Base-by-base conservation (phyloP, 257 asterid species). In the Primulina huaijiensis region DNA sequence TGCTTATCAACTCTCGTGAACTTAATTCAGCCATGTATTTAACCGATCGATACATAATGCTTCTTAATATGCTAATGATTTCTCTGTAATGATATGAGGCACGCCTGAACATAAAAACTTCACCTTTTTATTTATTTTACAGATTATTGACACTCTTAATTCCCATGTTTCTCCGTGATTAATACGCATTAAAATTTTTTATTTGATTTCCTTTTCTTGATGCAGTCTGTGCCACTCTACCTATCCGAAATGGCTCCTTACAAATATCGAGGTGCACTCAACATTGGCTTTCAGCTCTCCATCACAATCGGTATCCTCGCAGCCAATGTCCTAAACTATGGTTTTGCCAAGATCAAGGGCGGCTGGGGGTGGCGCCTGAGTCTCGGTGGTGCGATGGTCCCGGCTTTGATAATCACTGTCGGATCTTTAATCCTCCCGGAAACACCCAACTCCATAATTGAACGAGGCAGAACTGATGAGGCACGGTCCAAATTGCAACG, bases 341-440 rank as follows among this genome's bases (percentile, higher is more conserved):
- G 19, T 21, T 62, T 62, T 62, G 50, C 21, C 46, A 31, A 62
- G 21, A 62, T 62, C 67, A 14, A 17, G 20, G 67, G 67, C 23
- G 67, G 67, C 5, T 77, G 81, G 82, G 87, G 87, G 20, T 82
- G 87, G 87, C 80, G 85, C 7, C 20, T 82, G 40, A 80, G 87
- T 10, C 73, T 82, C 50, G 85, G 85, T n/a, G 87, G 87, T 31
- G 87, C 87, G 0, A 74, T 74, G 73, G 82, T 82, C 6, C 87
- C 87, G 0, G 87, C 84, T 19, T 65, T 79, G 21, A 73, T 79
- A 63, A 79, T 82, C 57, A 56, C 80, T 0, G 0, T 72, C 14
- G 87, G 87, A 25, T 82, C 87, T 1, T 7, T 82, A 7, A 17
- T 79, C 69, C 84, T 82, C 17, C 87, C 87, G 0, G 87, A 82